Conservation (phyloP, 176 grass and related monocot species). For the Oryza brachyantha region DNA sequence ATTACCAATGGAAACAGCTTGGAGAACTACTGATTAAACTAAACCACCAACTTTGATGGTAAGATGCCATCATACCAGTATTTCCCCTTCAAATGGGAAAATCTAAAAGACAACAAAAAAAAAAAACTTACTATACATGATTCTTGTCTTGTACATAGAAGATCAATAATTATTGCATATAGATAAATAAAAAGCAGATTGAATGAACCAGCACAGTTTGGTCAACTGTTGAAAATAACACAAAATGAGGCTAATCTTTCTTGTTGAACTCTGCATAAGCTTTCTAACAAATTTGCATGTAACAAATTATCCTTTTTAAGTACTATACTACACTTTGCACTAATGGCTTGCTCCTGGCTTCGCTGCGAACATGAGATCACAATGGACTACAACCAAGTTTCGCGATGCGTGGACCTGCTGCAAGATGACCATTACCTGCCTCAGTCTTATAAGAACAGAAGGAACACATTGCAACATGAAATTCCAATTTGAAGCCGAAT, state of each 20-base stretch:
- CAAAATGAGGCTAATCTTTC: background rate
- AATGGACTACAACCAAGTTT: no score
- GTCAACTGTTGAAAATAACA: background rate
- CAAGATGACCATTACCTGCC: no score
- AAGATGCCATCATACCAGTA: background rate
- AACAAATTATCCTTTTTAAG: no score
- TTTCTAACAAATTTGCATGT: background rate
- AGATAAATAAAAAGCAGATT: background rate
- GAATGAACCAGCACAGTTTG: background rate
- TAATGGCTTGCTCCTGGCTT: no score
- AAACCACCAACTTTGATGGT: slow-evolving; percentile 1
- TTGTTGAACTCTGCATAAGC: background rate
- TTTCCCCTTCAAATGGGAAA: slow-evolving; percentile 10
- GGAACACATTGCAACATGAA: no score
- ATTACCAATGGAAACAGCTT: slow-evolving; percentile 7
- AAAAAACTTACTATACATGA: slow-evolving; percentile 13
- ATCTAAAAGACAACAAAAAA: background rate
- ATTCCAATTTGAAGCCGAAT: no score
- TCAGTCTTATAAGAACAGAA: no score
- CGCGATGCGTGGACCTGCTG: no score
- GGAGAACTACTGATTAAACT: background rate
- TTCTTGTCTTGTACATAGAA: slow-evolving; percentile 13
- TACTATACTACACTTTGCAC: no score
- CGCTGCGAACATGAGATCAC: no score
- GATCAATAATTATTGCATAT: background rate